Conservation (phyloP, 352 stramenopile genomes). For the Globisporangium cylindrosporum region DNA sequence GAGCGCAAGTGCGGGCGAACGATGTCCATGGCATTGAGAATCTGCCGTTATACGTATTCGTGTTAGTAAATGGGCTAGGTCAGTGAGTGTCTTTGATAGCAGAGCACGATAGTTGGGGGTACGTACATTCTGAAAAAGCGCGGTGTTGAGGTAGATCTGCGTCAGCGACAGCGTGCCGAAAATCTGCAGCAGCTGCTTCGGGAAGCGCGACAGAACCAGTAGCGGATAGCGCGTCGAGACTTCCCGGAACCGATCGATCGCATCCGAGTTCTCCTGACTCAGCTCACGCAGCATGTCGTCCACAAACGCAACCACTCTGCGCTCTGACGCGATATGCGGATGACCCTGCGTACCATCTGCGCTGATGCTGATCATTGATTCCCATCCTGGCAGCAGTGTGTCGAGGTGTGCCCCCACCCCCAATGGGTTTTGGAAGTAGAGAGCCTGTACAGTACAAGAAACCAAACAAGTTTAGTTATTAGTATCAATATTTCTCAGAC, state of each 20-base stretch:
- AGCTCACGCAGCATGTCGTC: constrained; percentile 50
- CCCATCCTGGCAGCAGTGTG: constrained; percentile 52
- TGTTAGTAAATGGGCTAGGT: neutral
- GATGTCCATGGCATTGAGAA: constrained; percentile 63
- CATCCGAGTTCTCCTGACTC: constrained; percentile 38
- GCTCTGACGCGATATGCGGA: constrained; percentile 19
- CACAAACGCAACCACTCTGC: constrained; percentile 31
- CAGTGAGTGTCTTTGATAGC: neutral
- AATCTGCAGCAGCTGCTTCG: constrained; percentile 47
- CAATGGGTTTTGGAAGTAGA: constrained; percentile 68
- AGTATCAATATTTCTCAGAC: constrained; percentile 8
- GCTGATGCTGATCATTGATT: constrained; percentile 41
- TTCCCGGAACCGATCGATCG: constrained; percentile 61
- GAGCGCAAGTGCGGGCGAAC: constrained; percentile 36
- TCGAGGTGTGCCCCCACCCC: constrained; percentile 42
- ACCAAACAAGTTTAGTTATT: neutral
- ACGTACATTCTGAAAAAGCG: constrained; percentile 61
- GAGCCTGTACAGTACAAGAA: constrained; percentile 20
- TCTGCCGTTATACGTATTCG: constrained; percentile 20
- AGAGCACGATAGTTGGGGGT: neutral
- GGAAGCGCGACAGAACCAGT: constrained; percentile 52
- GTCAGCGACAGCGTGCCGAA: constrained; percentile 60
- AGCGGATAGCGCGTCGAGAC: constrained; percentile 50
- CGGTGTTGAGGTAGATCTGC: constrained; percentile 62
- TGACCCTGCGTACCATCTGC: constrained; percentile 9